phyloP scores from a whole-genome alignment of 768 basidiomycete species.

The Xerocomus brunneocitrinus region DNA sequence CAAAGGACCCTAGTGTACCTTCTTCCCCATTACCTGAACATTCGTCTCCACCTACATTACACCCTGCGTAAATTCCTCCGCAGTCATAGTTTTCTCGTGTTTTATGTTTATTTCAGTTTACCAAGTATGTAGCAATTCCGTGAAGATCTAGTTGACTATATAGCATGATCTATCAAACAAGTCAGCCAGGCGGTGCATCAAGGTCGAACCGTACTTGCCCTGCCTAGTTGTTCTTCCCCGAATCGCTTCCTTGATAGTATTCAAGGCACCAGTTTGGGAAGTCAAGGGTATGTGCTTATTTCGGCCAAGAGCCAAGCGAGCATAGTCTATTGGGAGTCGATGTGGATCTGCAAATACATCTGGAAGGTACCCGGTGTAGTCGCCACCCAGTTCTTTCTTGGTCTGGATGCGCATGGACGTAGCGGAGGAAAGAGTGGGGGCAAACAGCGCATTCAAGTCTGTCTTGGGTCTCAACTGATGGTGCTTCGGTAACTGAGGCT shows the following conservation, averaged over 20 bases:
- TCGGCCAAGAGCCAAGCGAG: conserved; percentile 40
- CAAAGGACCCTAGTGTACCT: conserved; percentile 3
- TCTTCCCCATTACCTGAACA: conserved; percentile 1
- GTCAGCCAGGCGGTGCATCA: background rate
- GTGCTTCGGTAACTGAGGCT: background rate
- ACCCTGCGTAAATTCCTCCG: conserved; percentile 3
- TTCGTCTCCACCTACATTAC: conserved; percentile 11
- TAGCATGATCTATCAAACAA: background rate
- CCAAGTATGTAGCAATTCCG: conserved; percentile 1
- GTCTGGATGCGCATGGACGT: conserved; percentile 21
- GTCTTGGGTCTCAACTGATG: conserved; percentile 22
- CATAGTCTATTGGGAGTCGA: conserved; percentile 37
- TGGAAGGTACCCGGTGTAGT: conserved; percentile 47
- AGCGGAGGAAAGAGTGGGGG: background rate
- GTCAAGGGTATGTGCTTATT: conserved; percentile 39
- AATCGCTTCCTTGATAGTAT: conserved; percentile 31
- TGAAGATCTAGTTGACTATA: conserved; percentile 11
- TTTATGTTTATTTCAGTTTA: conserved; percentile 29
- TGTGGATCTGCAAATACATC: conserved; percentile 24
- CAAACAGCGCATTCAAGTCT: conserved; percentile 20
- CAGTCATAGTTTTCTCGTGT: conserved; percentile 17
- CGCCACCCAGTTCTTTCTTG: conserved; percentile 41
- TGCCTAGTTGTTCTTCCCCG: conserved; percentile 5
- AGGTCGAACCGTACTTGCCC: conserved; percentile 8
- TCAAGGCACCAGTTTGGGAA: conserved; percentile 37